Evolutionary conservation across 768 basidiomycete genomes (phyloP), one percentile per base, ranked within the genome.

Genomic region (Lactarius pseudohatsudake): DNA sequence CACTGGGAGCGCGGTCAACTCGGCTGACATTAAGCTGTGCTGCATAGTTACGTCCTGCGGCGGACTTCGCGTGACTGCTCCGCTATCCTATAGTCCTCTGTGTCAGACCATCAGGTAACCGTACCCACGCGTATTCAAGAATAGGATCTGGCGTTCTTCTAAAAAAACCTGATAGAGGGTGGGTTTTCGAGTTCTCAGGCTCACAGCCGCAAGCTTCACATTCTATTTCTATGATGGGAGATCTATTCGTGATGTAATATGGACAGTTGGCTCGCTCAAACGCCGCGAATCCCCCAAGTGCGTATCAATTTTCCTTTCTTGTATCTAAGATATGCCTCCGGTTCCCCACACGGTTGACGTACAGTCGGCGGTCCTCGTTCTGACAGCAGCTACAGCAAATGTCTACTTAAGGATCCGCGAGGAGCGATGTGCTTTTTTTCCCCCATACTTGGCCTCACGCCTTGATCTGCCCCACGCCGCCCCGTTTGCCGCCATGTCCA

Each of bases 401-500:
- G 43, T 18, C n/a, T 47, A 57, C 43, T 62, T 62, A 61, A 66
- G 41, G 16, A 36, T 22, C 38, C 55, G 6, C 36, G 15, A 18
- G 28, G 38, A 11, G n/a, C n/a, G n/a, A 43, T 28, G 20, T 3
- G 26, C 47, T 34, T 7, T 57, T 36, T 57, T 40, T 20, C 1
- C 11, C 26, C 20, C 18, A 43, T 18, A 60, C 54, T 56, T 38
- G 34, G 16, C 54, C 54, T 41, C 36, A 28, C 58, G n/a, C 18
- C 15, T 18, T 43, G 30, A 30, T n/a, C 38, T 43, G 15, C 18
- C 30, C 9, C 22, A 43, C 30, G 53, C 28, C 34, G 9, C 34
- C 34, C 34, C 43, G 4, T 43, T 40, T 38, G 34, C 43, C 26
- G 10, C 36, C 38, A 66, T 66, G 65, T 62, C 65, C 36, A 53